phyloP scores from a whole-genome alignment of 495 filamentous ascomycete species.

The Sabuloglossum arenarium region DNA sequence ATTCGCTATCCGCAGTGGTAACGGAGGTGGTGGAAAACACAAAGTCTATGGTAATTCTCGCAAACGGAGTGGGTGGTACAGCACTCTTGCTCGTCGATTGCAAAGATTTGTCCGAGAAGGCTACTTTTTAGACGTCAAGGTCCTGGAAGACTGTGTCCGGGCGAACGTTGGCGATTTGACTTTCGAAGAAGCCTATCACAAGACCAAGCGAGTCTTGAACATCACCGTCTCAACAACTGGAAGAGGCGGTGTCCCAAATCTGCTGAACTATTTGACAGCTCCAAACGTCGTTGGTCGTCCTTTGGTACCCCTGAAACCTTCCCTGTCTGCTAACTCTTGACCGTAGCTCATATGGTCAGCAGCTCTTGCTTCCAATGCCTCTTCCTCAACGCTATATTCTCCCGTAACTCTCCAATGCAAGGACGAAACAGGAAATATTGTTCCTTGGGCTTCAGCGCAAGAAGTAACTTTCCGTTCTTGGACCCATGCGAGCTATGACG shows the following conservation, averaged over 20 bases:
- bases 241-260: constrained; percentile 55
- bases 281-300: constrained; percentile 42
- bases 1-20: constrained; percentile 11
- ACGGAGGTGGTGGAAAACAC: neutral
- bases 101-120: constrained; percentile 49
- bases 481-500: constrained; percentile 43
- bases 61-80: constrained; percentile 23
- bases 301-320: neutral
- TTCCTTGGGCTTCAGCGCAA: constrained; percentile 54
- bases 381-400: constrained; percentile 41
- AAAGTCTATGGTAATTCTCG: constrained; percentile 1
- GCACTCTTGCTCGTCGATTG: constrained; percentile 38
- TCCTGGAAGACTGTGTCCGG: constrained; percentile 69
- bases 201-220: constrained; percentile 74
- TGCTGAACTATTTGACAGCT: constrained; percentile 85
- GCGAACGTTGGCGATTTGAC: constrained; percentile 77
- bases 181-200: constrained; percentile 80
- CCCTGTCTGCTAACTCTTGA: constrained; percentile 10
- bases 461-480: constrained; percentile 47
- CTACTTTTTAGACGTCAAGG: constrained; percentile 61
- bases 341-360: constrained; percentile 68
- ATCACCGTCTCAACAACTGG: constrained; percentile 68
- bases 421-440: constrained; percentile 52
- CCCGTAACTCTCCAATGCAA: constrained; percentile 65
- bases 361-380: constrained; percentile 77